Base-by-base conservation (phyloP, 805 yeast species). In the Candida tammaniensis region DNA sequence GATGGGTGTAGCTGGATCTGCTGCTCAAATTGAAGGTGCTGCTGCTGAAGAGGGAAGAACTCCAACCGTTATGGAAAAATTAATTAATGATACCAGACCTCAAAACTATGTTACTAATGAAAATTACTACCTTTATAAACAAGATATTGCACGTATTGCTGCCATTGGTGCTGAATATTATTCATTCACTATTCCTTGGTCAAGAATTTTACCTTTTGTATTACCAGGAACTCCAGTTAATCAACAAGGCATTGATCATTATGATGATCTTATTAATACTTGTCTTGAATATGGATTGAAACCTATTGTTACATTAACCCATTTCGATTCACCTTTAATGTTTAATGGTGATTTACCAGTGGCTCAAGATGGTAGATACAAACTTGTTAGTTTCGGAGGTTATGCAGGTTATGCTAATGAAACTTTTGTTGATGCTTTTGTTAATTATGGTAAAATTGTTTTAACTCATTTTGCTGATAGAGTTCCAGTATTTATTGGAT, bases 21-120 rank as follows among this genome's bases (percentile, higher is more conserved):
- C 63, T 11, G 49, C 54, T 17, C 68, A 61, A 44, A 51, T 59
- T 29, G 67, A 61, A 45, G 66, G 65, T 15, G 63, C 67, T 7
- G 49, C 52, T 18, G 52, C 54, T 17, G 59, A 49, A 19, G 61
- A 60, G 35, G 59, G 61, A 7, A 47, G 59, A 28, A 45, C 57
- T 3, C 66, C 64, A 10, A 42, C 59, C 9, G 41, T 57, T 17
- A 44, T 51, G 49, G 67, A 61, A 37, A 45, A 36, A 4, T 35
- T 46, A 15, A 32, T 49, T 5, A 10, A 10, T 15, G 29, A 31
- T 10, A 40, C 36, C 19, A 28, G 29, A 15, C 49, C 52, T 4
- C 44, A 51, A 24, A 51, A 54, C 31, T 47, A 41, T 22, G 42
- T 54, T 26, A 50, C 63, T 11, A 48, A 52, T 38, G 56, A 59